Evolutionary conservation across 1,139 yeast species (phyloP).

Genomic region (Zygosaccharomyces sapae): DNA sequence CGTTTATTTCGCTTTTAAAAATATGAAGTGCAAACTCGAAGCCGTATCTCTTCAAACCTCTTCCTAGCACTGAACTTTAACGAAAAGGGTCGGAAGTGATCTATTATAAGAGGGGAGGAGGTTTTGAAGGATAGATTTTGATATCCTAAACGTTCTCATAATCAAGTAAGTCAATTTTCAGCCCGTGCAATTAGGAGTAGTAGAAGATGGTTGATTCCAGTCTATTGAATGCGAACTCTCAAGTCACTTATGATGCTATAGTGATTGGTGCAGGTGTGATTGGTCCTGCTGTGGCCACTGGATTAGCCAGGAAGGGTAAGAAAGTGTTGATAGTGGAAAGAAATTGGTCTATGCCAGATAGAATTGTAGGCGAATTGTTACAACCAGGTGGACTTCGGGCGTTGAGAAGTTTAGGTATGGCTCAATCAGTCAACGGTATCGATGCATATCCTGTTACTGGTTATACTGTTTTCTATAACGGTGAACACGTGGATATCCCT

Average conservation of each 20-base stretch:
- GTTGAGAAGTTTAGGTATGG: conserved; percentile 74
- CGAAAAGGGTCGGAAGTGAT: background rate
- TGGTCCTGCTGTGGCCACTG: conserved; percentile 91
- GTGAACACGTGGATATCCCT: conserved; percentile 53
- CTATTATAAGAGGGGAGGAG: background rate
- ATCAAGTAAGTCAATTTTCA: no score
- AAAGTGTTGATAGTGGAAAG: conserved; percentile 67
- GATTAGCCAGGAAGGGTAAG: conserved; percentile 86
- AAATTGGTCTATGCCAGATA: conserved; percentile 87
- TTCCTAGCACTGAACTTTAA: background rate
- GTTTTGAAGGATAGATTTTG: background rate
- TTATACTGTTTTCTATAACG: conserved; percentile 68
- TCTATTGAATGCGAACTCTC: conserved; percentile 31
- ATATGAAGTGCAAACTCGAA: background rate
- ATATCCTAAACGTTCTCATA: no score
- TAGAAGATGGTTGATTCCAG: conserved; percentile 12
- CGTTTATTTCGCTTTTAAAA: conserved; percentile 5
- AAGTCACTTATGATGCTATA: conserved; percentile 39
- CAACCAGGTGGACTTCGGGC: conserved; percentile 95
- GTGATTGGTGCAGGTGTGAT: conserved; percentile 90
- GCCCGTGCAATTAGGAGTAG: background rate
- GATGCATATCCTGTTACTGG: conserved; percentile 79
- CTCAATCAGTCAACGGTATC: conserved; percentile 70
- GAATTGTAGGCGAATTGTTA: conserved; percentile 94
- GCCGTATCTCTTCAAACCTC: conserved; percentile 3